Base-by-base conservation (phyloP, 345 rosid genomes). In the Excoecaria agallocha region DNA sequence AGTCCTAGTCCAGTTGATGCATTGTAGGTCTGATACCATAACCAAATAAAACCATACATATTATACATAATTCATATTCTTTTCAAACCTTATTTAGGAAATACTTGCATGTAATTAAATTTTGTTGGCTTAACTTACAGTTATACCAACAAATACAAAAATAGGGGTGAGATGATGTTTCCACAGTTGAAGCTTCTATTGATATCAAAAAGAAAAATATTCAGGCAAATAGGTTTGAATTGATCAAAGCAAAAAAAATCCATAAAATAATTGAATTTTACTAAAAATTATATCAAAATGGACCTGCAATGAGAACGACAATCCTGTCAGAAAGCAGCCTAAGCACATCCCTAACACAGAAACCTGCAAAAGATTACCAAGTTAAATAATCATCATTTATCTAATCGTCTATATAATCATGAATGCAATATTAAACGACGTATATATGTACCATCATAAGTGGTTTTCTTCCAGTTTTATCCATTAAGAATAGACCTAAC, bases 271-370 rank as follows among this genome's bases (percentile, higher is more conserved):
- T 30, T 30, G 30, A 30, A 30, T 30, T 30, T 30, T 30, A 30
- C 30, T 30, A 30, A 2, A 30, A 30, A 30, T 30, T 30, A 30
- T 30, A 24, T 56, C 1, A 15, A 19, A 62, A 60, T 16, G 16
- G 9, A 62, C 98, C 89, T 86, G 80, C 51, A 84, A 73, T 72
- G 84, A 69, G 66, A 88, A 89, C 12, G 97, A 86, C 24, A 87
- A 52, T 25, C 84, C 87, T 0, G 83, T 74, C 0, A 91, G 82
- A 69, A 91, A 70, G 80, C 97, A 87, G 74, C 97, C 95, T 71
- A 91, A 65, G 71, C 92, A 90, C 72, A 89, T 83, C 75, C 98
- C 93, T 17, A 82, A 86, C 38, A 93, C 92, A 50, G 97, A 92
- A 37, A 89, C 80, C 97, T 90, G 86, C 8, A 76, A 79, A 62